Evolutionary conservation across 345 rosid species (phyloP).

Genomic region (Rubroshorea leprosula): DNA sequence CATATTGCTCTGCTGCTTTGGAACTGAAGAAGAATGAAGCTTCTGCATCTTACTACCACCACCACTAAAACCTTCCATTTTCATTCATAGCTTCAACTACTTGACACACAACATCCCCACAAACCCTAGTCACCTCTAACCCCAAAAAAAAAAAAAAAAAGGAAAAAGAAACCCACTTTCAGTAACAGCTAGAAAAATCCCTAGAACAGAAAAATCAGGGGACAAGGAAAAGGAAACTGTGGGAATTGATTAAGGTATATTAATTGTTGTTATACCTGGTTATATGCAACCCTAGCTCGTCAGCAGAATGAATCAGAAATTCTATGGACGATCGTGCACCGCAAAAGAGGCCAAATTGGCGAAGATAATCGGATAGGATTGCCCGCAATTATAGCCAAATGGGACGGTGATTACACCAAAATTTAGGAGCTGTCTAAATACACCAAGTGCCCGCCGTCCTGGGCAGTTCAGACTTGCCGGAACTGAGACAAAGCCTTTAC

Average conservation of each 20-base stretch:
- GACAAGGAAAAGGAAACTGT: background rate
- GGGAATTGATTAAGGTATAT: background rate
- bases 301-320: conserved; percentile 9
- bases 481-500: background rate
- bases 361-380: conserved; percentile 6
- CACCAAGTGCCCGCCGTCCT: background rate
- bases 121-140: background rate
- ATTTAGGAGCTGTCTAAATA: background rate
- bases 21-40: conserved; percentile 13
- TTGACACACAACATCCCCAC: background rate
- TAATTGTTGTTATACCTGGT: conserved; percentile 9
- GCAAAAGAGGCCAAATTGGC: conserved; percentile 8
- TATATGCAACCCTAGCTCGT: background rate
- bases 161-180: background rate
- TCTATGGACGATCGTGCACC: conserved; percentile 1
- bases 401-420: conserved; percentile 27
- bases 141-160: background rate
- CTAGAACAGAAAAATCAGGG: background rate
- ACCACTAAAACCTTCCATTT: conserved; percentile 12
- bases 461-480: conserved; percentile 9
- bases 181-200: background rate
- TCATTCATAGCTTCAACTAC: conserved; percentile 11
- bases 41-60: conserved; percentile 13
- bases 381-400: background rate
- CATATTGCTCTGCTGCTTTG: conserved; percentile 6